Percentiles rank a stretch among this genome's conserved stretches.
phyloP scores from a whole-genome alignment of 176 grass and related monocot genomes.

The Calamus simplicifolius region DNA sequence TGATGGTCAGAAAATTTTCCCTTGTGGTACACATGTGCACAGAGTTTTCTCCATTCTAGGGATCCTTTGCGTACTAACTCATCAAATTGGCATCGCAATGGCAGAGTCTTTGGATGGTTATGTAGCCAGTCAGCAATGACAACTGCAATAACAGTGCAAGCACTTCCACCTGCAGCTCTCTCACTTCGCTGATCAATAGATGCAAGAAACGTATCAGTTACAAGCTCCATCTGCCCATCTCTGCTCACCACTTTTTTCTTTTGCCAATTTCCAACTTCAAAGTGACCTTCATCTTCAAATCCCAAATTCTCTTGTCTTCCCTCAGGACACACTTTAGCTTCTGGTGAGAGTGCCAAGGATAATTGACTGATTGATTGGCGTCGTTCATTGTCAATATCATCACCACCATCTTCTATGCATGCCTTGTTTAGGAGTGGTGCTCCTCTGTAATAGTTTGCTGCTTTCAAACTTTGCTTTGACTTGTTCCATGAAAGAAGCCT shows the following conservation, averaged over 20 bases:
- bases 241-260: conserved; percentile 51
- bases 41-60: conserved; percentile 79
- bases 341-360: conserved; percentile 16
- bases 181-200: conserved; percentile 95
- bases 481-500: conserved; percentile 74
- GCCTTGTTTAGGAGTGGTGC: conserved; percentile 77
- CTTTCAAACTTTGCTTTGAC: conserved; percentile 39
- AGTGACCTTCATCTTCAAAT: conserved; percentile 59
- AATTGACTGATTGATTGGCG: conserved; percentile 24
- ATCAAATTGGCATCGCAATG: conserved; percentile 65
- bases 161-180: conserved; percentile 65
- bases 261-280: conserved; percentile 87
- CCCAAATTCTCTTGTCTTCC: conserved; percentile 30
- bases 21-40: conserved; percentile 31
- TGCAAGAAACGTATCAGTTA: conserved; percentile 70
- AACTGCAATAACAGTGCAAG: conserved; percentile 70
- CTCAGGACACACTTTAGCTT: conserved; percentile 22
- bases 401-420: conserved; percentile 66
- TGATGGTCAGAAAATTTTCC: conserved; percentile 70
- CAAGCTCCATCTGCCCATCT: conserved; percentile 65
- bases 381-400: conserved; percentile 84
- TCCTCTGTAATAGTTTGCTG: conserved; percentile 36
- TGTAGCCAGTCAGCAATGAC: conserved; percentile 92
- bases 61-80: conserved; percentile 74
- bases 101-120: conserved; percentile 47